Evolutionary conservation across 352 stramenopile species (phyloP).

Genomic region (Lagenidium sp.): DNA sequence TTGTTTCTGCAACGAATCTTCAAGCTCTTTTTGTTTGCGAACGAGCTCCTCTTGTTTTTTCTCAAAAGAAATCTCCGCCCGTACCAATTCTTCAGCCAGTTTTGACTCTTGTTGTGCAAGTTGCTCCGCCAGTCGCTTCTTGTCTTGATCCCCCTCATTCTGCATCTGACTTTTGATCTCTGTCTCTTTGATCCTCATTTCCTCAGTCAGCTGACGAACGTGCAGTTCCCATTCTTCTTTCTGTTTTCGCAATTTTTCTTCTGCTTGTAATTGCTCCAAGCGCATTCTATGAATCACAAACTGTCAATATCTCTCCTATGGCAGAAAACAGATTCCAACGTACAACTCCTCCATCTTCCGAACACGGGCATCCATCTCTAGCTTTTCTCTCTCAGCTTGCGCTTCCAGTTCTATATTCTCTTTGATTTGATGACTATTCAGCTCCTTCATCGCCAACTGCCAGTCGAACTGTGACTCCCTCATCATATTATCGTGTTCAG

Average conservation of each 20-base stretch:
- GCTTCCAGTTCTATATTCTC: conserved; percentile 42
- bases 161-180: conserved; percentile 72
- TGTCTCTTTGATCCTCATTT: conserved; percentile 63
- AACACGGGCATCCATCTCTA: conserved; percentile 65
- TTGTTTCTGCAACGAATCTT: conserved; percentile 66
- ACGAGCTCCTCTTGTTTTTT: conserved; percentile 66
- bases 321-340: background rate
- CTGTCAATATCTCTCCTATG: background rate
- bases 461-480: conserved; percentile 57
- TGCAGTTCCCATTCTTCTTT: conserved; percentile 65
- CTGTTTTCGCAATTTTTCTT: conserved; percentile 56
- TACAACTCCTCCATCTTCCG: conserved; percentile 71
- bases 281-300: conserved; percentile 25
- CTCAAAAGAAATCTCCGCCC: conserved; percentile 70
- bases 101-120: conserved; percentile 67
- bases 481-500: conserved; percentile 18
- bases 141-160: conserved; percentile 66
- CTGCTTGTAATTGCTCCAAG: conserved; percentile 36
- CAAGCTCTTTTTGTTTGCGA: conserved; percentile 50
- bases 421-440: conserved; percentile 69
- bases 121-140: conserved; percentile 60
- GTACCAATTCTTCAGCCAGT: conserved; percentile 64
- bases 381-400: conserved; percentile 56
- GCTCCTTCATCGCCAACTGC: conserved; percentile 74
- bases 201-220: conserved; percentile 53